phyloP scores from a whole-genome alignment of 2,329 filamentous ascomycete genomes.

The Alternaria longipes region DNA sequence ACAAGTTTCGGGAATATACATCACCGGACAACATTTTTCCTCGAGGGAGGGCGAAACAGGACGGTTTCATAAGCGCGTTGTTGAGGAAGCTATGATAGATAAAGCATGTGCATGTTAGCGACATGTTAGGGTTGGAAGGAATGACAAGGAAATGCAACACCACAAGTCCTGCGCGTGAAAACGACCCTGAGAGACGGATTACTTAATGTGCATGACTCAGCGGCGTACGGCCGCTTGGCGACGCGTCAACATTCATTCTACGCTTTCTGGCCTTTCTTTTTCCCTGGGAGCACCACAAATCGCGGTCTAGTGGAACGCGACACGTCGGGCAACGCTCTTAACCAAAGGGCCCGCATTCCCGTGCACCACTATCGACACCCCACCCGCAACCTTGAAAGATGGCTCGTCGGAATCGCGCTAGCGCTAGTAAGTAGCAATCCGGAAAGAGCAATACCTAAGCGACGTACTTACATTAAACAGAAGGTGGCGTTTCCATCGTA shows the following conservation, averaged over 20 bases:
- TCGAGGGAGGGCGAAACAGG: slow-evolving; percentile 24
- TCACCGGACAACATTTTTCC: slow-evolving; percentile 13
- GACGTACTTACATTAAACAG: slow-evolving; percentile 1
- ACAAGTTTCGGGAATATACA: slow-evolving; percentile 24
- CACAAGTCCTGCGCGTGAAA: background rate
- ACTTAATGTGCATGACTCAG: background rate
- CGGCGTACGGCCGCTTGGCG: background rate
- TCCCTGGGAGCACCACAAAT: background rate
- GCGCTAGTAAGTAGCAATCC: background rate
- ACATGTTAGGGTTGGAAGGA: background rate
- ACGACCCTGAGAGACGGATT: background rate
- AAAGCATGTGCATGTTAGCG: background rate
- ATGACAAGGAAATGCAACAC: background rate
- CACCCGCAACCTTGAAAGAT: background rate
- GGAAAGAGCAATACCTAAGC: background rate
- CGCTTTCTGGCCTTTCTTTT: background rate
- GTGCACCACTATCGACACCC: background rate
- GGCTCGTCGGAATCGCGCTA: background rate
- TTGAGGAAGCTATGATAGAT: slow-evolving; percentile 21
- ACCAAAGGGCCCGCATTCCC: background rate
- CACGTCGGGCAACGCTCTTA: background rate
- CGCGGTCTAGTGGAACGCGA: background rate
- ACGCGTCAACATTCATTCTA: background rate
- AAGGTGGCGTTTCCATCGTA: slow-evolving; percentile 2
- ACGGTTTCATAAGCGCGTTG: slow-evolving; percentile 33